Conservation (phyloP, 176 grass and related monocot genomes). For the Stipa capillata region DNA sequence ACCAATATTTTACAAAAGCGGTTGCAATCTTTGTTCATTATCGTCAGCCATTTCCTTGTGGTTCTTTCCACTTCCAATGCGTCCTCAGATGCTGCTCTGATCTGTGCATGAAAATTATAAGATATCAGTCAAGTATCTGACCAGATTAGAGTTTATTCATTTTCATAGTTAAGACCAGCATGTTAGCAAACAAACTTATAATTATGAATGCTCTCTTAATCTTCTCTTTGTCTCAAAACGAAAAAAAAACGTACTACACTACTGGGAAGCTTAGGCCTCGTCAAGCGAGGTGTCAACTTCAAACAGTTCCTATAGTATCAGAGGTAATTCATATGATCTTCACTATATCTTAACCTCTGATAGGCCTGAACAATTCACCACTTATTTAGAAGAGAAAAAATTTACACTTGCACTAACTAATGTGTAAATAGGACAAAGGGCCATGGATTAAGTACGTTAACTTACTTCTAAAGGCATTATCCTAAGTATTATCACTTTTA, state of each 20-base stretch:
- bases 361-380: not conserved
- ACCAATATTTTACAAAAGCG: slow-evolving; percentile 99
- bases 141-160: not conserved
- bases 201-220: not conserved
- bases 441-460: not conserved
- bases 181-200: slow-evolving; percentile 9
- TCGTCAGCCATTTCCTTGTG: slow-evolving; percentile 59
- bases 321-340: not conserved
- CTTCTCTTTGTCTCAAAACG: not conserved
- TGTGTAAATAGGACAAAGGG: not conserved
- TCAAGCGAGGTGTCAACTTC: not conserved
- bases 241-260: too few species aligned
- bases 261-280: not conserved
- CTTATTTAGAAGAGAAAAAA: not conserved
- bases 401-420: not conserved
- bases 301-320: not conserved
- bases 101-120: slow-evolving; percentile 35
- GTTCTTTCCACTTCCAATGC: slow-evolving; percentile 74
- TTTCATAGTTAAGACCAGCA: not conserved
- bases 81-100: slow-evolving; percentile 63
- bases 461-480: not conserved
- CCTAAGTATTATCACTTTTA: not conserved
- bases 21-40: slow-evolving; percentile 95
- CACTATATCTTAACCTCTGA: not conserved
- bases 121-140: slow-evolving; percentile 6